phyloP scores from a whole-genome alignment of 1,139 yeast genomes.

The Maudiozyma humilis region DNA sequence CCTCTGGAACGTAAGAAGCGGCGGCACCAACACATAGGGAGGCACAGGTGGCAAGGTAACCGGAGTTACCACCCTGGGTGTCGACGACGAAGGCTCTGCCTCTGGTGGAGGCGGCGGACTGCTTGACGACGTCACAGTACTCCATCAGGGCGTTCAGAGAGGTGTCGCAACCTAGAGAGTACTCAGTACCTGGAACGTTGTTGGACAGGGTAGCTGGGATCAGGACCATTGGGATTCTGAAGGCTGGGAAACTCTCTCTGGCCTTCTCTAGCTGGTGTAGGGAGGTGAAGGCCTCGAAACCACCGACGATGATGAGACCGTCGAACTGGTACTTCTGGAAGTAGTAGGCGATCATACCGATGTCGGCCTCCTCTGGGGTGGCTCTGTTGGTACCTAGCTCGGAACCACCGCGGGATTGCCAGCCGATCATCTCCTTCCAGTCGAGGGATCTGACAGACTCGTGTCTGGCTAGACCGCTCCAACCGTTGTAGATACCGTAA shows the following conservation, averaged over 20 bases:
- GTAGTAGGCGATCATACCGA: conserved; percentile 83
- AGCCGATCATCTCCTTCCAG: conserved; percentile 84
- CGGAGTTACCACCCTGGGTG: conserved; percentile 95
- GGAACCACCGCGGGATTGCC: conserved; percentile 90
- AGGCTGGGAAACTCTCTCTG: conserved; percentile 70
- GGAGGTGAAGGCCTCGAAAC: conserved; percentile 86
- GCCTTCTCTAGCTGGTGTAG: conserved; percentile 72
- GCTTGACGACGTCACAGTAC: conserved; percentile 92
- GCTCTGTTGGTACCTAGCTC: conserved; percentile 91
- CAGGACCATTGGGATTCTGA: conserved; percentile 87
- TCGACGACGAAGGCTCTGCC: conserved; percentile 93
- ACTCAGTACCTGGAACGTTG: conserved; percentile 95
- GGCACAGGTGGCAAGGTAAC: conserved; percentile 81
- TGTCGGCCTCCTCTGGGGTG: conserved; percentile 67
- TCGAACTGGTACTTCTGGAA: conserved; percentile 78
- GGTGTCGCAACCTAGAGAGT: conserved; percentile 88
- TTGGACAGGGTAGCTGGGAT: conserved; percentile 96
- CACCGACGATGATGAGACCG: conserved; percentile 86
- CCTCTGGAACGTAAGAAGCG: conserved; percentile 90
- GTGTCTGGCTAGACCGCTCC: conserved; percentile 77
- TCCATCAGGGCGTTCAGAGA: conserved; percentile 83
- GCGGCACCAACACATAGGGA: conserved; percentile 91
- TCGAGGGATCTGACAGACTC: conserved; percentile 64
- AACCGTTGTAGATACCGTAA: conserved; percentile 84
- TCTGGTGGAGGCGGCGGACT: conserved; percentile 89